A percentile compares a stretch with the other conserved stretches of the same genome.
Evolutionary conservation across 805 yeast genomes (phyloP).

Genomic region (Pichia paraexigua): DNA sequence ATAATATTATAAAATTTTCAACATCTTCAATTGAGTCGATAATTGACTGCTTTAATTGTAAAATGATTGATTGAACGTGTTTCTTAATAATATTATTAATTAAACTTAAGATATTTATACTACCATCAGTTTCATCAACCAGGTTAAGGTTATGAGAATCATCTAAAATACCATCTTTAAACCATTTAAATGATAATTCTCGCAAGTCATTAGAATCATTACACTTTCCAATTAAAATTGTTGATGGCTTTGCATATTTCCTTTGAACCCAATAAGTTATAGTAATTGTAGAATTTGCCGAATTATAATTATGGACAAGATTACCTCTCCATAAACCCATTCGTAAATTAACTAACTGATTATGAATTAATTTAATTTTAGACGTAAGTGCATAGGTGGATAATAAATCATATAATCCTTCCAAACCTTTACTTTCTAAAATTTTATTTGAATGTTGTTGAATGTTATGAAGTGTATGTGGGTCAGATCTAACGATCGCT

Average conservation of each 20-base stretch:
- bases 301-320: slow-evolving; percentile 48
- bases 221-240: slow-evolving; percentile 52
- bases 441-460: slow-evolving; percentile 50
- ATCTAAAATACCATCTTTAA: slow-evolving; percentile 39
- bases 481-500: slow-evolving; percentile 24
- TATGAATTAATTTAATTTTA: slow-evolving; percentile 52
- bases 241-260: slow-evolving; percentile 38
- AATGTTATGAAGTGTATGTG: slow-evolving; percentile 32
- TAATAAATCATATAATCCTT: slow-evolving; percentile 47
- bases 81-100: slow-evolving; percentile 32
- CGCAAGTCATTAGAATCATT: slow-evolving; percentile 30
- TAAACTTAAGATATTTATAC: slow-evolving; percentile 31
- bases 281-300: slow-evolving; percentile 45
- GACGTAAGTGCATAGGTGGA: slow-evolving; percentile 55
- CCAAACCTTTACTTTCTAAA: slow-evolving; percentile 38
- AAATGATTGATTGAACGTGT: slow-evolving; percentile 33
- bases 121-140: slow-evolving; percentile 23
- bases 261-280: slow-evolving; percentile 60
- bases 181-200: slow-evolving; percentile 50
- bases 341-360: slow-evolving; percentile 46
- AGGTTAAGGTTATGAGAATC: slow-evolving; percentile 23
- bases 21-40: slow-evolving; percentile 22
- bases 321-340: slow-evolving; percentile 51
- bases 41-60: slow-evolving; percentile 26
- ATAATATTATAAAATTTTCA: slow-evolving; percentile 22